Conservation (phyloP, 139 green algal species). For the Coccomyxa sp. region DNA sequence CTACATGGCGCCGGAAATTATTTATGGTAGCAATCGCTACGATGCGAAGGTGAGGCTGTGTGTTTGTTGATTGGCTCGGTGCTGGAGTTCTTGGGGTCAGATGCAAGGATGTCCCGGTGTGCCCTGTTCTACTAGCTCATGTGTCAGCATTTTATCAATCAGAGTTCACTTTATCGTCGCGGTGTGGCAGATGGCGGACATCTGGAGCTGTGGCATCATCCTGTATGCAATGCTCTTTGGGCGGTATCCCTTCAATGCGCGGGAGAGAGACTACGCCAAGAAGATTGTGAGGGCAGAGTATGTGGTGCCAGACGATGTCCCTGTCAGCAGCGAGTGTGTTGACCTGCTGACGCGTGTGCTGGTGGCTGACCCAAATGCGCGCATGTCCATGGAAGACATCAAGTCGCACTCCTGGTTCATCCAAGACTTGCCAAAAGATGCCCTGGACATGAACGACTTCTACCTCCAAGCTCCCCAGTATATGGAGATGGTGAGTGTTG, state of each 20-base stretch:
- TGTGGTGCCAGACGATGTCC: constrained; percentile 45
- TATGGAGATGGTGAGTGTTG: constrained; percentile 14
- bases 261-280: constrained; percentile 10
- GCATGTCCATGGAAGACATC: constrained; percentile 54
- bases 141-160: not conserved
- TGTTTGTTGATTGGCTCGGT: too few relatives aligned
- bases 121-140: not conserved
- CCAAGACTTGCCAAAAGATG: constrained; percentile 38
- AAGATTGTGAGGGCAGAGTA: constrained; percentile 28
- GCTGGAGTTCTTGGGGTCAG: not conserved
- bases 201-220: constrained; percentile 75
- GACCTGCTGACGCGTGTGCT: constrained; percentile 53
- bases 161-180: not conserved
- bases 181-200: constrained; percentile 47
- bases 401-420: constrained; percentile 60
- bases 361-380: constrained; percentile 35
- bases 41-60: constrained; percentile 39
- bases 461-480: constrained; percentile 14
- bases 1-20: constrained; percentile 79
- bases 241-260: constrained; percentile 82
- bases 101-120: not conserved
- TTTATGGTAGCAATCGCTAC: constrained; percentile 40
- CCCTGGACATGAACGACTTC: constrained; percentile 32
- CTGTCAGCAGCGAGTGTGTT: constrained; percentile 24
- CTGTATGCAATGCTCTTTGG: constrained; percentile 74